Evolutionary conservation across 2,329 filamentous ascomycete genomes (phyloP).

Genomic region (Kalmusia sp.): DNA sequence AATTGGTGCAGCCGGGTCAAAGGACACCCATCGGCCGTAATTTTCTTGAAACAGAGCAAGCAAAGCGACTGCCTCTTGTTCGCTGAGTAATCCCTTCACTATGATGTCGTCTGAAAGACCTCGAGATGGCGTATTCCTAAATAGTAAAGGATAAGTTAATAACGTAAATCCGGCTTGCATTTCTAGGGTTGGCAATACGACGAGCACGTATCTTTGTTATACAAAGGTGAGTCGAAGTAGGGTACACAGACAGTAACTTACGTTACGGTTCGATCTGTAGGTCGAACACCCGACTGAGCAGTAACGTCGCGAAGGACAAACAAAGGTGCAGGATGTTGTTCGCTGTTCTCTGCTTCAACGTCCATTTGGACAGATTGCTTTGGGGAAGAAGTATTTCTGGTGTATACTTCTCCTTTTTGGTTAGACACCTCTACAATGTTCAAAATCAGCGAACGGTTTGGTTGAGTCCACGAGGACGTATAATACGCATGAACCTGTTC

Average conservation of each 20-base stretch:
- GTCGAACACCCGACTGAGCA: slow-evolving; percentile 18
- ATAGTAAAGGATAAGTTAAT: too few species aligned
- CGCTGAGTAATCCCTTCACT: slow-evolving; percentile 27
- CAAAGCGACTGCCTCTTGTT: slow-evolving; percentile 25
- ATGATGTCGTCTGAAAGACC: slow-evolving; percentile 31
- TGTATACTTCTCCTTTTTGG: neutral
- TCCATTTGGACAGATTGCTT: neutral
- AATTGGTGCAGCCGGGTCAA: slow-evolving; percentile 36
- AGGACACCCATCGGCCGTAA: slow-evolving; percentile 53
- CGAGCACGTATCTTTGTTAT: too few species aligned
- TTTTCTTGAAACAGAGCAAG: slow-evolving; percentile 47
- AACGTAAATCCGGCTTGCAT: too few species aligned
- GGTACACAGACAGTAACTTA: too few species aligned
- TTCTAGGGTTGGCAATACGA: too few species aligned
- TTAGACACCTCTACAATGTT: neutral
- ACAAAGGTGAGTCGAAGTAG: too few species aligned
- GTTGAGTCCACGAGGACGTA: too few species aligned
- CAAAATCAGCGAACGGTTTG: too few species aligned
- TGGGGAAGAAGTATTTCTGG: neutral
- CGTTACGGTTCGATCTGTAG: slow-evolving; percentile 12
- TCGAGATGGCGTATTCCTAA: slow-evolving; percentile 17
- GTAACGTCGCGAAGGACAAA: slow-evolving; percentile 27
- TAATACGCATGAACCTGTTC: too few species aligned
- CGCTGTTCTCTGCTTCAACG: slow-evolving; percentile 4
- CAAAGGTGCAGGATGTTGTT: slow-evolving; percentile 19